A percentile compares a stretch with the other conserved stretches of the same genome.
Evolutionary conservation across 2,329 filamentous ascomycete species (phyloP).

Genomic region (Xylaria hypoxylon): DNA sequence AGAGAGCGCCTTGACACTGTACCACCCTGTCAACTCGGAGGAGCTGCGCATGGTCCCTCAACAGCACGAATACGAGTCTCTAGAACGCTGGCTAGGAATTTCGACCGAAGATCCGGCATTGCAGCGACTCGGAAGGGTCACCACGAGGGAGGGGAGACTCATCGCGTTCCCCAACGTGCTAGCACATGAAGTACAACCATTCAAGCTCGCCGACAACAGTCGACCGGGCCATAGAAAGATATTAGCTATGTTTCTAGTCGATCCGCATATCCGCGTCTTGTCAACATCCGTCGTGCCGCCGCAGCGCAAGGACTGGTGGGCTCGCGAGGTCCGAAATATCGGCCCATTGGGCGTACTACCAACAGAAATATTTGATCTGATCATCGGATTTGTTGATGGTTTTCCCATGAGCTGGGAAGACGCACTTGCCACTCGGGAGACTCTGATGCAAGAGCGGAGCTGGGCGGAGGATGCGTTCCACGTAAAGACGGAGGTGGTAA

Average conservation of each 20-base stretch:
- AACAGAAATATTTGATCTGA: constrained; percentile 45
- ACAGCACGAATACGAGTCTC: constrained; percentile 51
- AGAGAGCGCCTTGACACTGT: constrained; percentile 63
- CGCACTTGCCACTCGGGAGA: constrained; percentile 38
- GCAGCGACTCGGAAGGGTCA: constrained; percentile 62
- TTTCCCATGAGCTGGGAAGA: constrained; percentile 47
- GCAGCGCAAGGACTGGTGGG: constrained; percentile 54
- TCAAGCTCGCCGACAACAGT: constrained; percentile 61
- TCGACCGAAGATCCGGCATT: constrained; percentile 51
- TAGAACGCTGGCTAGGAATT: constrained; percentile 54
- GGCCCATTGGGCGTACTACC: constrained; percentile 52
- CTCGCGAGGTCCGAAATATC: constrained; percentile 34
- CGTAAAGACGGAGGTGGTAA: constrained; percentile 11
- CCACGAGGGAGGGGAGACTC: constrained; percentile 60
- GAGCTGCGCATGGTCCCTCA: constrained; percentile 43
- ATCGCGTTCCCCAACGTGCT: constrained; percentile 67
- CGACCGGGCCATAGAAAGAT: constrained; percentile 67
- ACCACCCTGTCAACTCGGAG: constrained; percentile 54
- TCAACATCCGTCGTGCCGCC: constrained; percentile 58
- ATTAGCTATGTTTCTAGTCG: constrained; percentile 69
- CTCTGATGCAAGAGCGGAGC: constrained; percentile 44
- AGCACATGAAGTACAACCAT: constrained; percentile 64
- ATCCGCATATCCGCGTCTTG: constrained; percentile 63
- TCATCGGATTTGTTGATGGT: constrained; percentile 42
- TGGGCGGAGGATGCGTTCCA: constrained; percentile 18